phyloP scores from a whole-genome alignment of 73 alveolate species.

The Effrenium voratum region DNA sequence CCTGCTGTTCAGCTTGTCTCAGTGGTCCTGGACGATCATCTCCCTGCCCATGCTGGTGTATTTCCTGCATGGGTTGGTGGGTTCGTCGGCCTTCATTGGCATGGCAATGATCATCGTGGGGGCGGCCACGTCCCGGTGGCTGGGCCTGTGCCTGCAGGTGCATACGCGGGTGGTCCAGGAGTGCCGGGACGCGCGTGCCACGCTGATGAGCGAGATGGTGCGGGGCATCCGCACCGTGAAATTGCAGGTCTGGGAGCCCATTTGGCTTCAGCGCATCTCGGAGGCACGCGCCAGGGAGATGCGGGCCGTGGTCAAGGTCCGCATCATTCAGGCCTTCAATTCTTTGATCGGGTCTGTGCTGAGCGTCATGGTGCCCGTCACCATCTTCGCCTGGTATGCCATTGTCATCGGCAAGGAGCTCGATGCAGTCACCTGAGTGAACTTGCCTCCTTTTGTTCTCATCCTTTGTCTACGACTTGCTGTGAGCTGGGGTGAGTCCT shows the following conservation, averaged over 20 bases:
- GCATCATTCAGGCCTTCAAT: conserved; percentile 64
- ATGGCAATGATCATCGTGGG: conserved; percentile 70
- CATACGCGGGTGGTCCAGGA: conserved; percentile 49
- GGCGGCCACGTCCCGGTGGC: conserved; percentile 21
- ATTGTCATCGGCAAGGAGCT: neutral
- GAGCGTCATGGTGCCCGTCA: conserved; percentile 91
- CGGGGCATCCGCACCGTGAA: conserved; percentile 80
- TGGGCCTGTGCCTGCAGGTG: conserved; percentile 32
- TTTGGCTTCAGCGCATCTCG: conserved; percentile 44
- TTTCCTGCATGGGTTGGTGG: conserved; percentile 63
- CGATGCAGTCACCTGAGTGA: conserved; percentile 41
- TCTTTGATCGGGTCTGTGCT: conserved; percentile 70
- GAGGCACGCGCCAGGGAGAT: conserved; percentile 34
- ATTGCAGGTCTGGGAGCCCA: conserved; percentile 83
- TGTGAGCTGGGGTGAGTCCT: no score
- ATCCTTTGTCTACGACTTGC: no score
- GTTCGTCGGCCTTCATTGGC: conserved; percentile 70
- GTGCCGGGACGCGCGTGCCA: conserved; percentile 75
- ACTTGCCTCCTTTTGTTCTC: no score
- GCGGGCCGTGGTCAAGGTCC: conserved; percentile 49
- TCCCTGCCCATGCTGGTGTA: conserved; percentile 63
- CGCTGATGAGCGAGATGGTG: conserved; percentile 86
- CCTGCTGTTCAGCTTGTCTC: conserved; percentile 41
- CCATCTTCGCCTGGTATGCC: conserved; percentile 87
- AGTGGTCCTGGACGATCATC: conserved; percentile 76